Conservation (phyloP, 257 asterid species). For the Gardenia jasminoides region DNA sequence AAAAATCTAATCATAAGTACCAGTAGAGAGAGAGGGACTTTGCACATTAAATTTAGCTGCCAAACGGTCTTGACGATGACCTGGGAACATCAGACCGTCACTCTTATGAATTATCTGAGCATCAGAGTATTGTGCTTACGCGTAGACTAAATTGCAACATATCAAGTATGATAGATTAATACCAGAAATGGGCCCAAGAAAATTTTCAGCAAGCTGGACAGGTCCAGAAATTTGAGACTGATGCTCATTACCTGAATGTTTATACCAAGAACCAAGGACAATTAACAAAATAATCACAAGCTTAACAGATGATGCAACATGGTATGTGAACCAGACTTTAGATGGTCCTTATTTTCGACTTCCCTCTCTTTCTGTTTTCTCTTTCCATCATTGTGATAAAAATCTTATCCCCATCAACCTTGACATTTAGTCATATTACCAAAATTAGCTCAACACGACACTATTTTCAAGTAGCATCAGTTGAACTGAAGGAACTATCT, state of each 20-base stretch:
- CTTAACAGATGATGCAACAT: neutral
- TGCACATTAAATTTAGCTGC: conserved; percentile 3
- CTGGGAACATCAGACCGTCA: conserved; percentile 20
- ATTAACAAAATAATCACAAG: neutral
- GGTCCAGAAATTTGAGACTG: conserved; percentile 24
- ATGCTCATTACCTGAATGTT: conserved; percentile 26
- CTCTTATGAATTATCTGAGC: conserved; percentile 8
- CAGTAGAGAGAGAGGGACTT: conserved; percentile 16
- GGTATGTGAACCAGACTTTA: neutral
- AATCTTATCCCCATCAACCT: conserved; percentile 4
- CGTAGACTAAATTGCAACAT: conserved; percentile 1
- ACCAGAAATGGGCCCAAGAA: conserved; percentile 27
- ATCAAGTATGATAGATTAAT: conserved; percentile 6
- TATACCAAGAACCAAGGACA: neutral
- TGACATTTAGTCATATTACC: neutral
- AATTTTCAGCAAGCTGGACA: conserved; percentile 20
- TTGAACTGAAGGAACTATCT: neutral
- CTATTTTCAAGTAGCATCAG: neutral
- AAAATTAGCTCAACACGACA: neutral
- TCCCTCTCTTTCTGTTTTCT: neutral
- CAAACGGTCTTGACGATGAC: conserved; percentile 20
- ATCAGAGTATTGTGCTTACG: neutral
- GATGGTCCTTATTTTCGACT: too few relatives aligned
- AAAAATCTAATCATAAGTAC: conserved; percentile 13
- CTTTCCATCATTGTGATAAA: neutral